Percentiles rank a stretch among this genome's conserved stretches.
These are phyloP conservation scores for Coelastrella sp. DNA, from an alignment of 139 green algal genomes.

Conservation along the genomic window DNA sequence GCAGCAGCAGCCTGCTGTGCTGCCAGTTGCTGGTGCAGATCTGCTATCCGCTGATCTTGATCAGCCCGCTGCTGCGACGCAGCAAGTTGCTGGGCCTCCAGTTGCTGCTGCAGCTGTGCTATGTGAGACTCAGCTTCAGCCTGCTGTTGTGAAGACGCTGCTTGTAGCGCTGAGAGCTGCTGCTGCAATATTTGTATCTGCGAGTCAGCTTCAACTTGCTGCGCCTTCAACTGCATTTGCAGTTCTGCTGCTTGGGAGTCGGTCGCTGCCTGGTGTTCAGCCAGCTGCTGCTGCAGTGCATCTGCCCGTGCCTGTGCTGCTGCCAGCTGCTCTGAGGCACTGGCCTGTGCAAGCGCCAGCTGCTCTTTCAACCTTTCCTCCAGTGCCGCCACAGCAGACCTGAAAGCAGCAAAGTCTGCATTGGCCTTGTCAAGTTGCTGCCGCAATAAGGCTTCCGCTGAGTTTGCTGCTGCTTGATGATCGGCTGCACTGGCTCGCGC, in stretches of 20 bases:
- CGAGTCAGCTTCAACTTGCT: too few relatives aligned
- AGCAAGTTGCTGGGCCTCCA: not conserved
- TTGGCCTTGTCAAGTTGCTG: not conserved
- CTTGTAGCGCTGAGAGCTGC: not conserved
- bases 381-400: not conserved
- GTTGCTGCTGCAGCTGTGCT: slow-evolving; percentile 12
- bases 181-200: not conserved
- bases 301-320: not conserved
- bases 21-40: not conserved
- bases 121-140: too few relatives aligned
- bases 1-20: not conserved
- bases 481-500: not conserved
- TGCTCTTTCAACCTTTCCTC: not conserved
- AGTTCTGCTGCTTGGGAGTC: too few relatives aligned
- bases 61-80: not conserved
- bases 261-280: not conserved
- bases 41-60: not conserved
- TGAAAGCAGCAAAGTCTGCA: not conserved
- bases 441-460: not conserved
- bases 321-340: not conserved
- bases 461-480: not conserved
- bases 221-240: too few relatives aligned
- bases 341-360: not conserved
- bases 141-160: not conserved
- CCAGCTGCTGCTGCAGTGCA: slow-evolving; percentile 17